Evolutionary conservation across 2,329 filamentous ascomycete species (phyloP).

Genomic region (Neopestalotiopsis sp.): DNA sequence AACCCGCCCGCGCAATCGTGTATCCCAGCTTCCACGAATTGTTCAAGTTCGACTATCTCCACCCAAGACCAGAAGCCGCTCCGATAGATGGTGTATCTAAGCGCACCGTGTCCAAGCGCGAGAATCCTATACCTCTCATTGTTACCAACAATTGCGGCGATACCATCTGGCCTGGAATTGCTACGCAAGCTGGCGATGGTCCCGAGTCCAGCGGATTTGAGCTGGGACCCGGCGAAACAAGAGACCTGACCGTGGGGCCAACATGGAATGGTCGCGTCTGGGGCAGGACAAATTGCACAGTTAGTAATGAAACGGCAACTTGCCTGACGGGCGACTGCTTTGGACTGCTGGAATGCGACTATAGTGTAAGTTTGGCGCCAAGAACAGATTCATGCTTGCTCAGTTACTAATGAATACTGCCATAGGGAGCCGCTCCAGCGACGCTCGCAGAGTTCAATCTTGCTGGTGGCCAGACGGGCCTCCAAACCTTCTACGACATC

Average conservation of each 20-base stretch:
- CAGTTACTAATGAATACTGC: slow-evolving; percentile 17
- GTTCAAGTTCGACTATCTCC: slow-evolving; percentile 36
- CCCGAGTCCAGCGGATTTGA: slow-evolving; percentile 73
- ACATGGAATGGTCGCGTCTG: slow-evolving; percentile 85
- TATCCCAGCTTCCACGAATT: slow-evolving; percentile 35
- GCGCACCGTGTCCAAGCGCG: slow-evolving; percentile 32
- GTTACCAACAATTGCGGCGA: slow-evolving; percentile 75
- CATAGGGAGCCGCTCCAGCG: slow-evolving; percentile 71
- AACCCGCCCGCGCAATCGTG: slow-evolving; percentile 27
- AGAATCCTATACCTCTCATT: slow-evolving; percentile 58
- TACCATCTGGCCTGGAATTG: slow-evolving; percentile 77
- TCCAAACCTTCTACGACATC: slow-evolving; percentile 82
- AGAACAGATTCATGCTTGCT: background rate
- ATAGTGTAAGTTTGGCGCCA: slow-evolving; percentile 61
- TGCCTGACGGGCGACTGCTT: slow-evolving; percentile 81
- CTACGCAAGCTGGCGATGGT: slow-evolving; percentile 73
- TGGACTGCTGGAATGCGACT: slow-evolving; percentile 70
- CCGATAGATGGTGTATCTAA: slow-evolving; percentile 18
- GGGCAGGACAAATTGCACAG: slow-evolving; percentile 84
- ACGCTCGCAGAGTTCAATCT: slow-evolving; percentile 84
- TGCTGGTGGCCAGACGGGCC: slow-evolving; percentile 62
- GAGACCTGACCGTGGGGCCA: slow-evolving; percentile 67
- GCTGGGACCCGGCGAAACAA: slow-evolving; percentile 62
- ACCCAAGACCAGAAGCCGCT: slow-evolving; percentile 24
- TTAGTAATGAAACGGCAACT: slow-evolving; percentile 68